phyloP scores from a whole-genome alignment of 2,329 filamentous ascomycete genomes.

The Fusarium staphyleae region DNA sequence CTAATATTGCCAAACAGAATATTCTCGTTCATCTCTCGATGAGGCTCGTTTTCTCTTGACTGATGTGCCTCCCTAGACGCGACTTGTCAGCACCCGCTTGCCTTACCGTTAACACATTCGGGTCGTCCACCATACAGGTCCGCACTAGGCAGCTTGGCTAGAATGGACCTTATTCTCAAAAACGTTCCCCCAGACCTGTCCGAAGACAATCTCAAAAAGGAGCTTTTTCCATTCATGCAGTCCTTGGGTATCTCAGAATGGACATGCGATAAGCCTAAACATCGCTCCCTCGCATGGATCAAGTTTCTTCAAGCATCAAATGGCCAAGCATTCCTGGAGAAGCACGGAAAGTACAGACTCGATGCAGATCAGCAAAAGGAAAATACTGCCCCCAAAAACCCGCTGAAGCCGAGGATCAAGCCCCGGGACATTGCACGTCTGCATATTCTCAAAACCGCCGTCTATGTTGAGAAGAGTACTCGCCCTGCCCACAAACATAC shows the following conservation, averaged over 20 bases:
- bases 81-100: too few relatives aligned
- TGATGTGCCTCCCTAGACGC: too few relatives aligned
- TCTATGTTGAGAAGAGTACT: conserved; percentile 47
- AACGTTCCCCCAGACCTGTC: conserved; percentile 53
- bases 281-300: conserved; percentile 48
- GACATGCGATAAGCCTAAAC: conserved; percentile 51
- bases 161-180: conserved; percentile 57
- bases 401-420: neutral
- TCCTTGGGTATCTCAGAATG: conserved; percentile 53
- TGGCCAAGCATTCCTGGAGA: conserved; percentile 52
- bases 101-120: neutral
- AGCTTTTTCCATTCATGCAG: conserved; percentile 52
- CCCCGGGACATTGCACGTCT: conserved; percentile 41
- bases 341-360: conserved; percentile 42
- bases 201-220: conserved; percentile 47
- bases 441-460: conserved; percentile 38
- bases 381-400: neutral
- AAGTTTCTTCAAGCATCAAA: conserved; percentile 53
- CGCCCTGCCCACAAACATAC: conserved; percentile 38
- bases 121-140: neutral
- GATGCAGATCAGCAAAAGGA: conserved; percentile 1
- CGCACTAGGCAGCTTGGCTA: neutral
- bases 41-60: too few relatives aligned
- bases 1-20: too few relatives aligned
- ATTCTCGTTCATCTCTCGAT: too few relatives aligned